Base-by-base conservation (phyloP, 495 filamentous ascomycete species). In the Oleoguttula mirabilis region DNA sequence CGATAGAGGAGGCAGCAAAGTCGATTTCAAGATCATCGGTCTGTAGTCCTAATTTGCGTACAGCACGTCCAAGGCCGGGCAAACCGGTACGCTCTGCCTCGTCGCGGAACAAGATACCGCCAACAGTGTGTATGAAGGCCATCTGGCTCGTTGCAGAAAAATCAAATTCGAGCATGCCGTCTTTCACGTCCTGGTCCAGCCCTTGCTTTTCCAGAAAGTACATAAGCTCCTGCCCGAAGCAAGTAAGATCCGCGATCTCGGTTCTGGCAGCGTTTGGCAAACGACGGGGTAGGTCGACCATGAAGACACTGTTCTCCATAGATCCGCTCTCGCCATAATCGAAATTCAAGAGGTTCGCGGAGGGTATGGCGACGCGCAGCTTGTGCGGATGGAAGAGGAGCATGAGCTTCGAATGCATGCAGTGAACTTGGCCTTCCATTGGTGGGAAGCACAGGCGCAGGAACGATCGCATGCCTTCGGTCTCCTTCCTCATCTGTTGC, bases 391-490 rank as follows among this genome's bases (percentile, higher is more conserved):
- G 78, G 50, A 83, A 86, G 0, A 94, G 67, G 0, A 94, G 66
- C 71, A 85, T 82, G 10, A 94, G 60, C 52, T 94, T 94, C 4
- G 84, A 90, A 54, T 94, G 87, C 87, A 93, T 94, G 50, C 68
- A 75, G 34, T 68, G 71, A 1, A 76, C 60, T 36, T 76, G 68
- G 0, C 72, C 71, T 4, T 70, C 63, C 76, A 84, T 83, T 35
- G 69, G 73, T 5, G 90, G 90, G 58, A 93, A 93, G 52, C 82
- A 88, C 24, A 88, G 70, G 15, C 70, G 68, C 19, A 88, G 62
- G 22, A 39, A 53, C 35, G 69, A 68, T 0, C 60, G 60, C 60
- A 80, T 76, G 4, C 19, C 33, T 46, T 66, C 47, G 41, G 66
- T 70, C 56, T 80, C 74, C 51, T 25, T 15, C 10, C 43, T 32